Percentiles rank a stretch among this genome's conserved stretches.
These are phyloP conservation scores for Aspergillus tubingensis DNA, from an alignment of 2,329 filamentous ascomycete genomes.

Conservation along the genomic window DNA sequence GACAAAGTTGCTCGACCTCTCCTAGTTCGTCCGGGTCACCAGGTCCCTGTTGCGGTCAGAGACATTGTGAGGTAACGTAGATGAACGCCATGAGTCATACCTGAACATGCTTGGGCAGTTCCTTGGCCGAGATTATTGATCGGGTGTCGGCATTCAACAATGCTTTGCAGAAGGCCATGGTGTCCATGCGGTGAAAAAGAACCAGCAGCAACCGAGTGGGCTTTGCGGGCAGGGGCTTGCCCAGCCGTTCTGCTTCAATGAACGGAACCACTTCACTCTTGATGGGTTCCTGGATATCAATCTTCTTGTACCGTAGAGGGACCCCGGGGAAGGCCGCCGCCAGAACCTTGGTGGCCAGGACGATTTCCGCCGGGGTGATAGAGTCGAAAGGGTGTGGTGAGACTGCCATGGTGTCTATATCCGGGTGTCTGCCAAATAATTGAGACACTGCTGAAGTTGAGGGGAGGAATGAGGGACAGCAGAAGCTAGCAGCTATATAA, in stretches of 20 bases:
- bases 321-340: conserved; percentile 40
- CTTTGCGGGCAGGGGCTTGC: conserved; percentile 50
- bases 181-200: conserved; percentile 48
- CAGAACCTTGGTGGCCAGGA: conserved; percentile 42
- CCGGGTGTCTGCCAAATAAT: background rate
- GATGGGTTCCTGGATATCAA: conserved; percentile 66
- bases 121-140: conserved; percentile 40
- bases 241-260: conserved; percentile 62
- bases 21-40: conserved; percentile 62
- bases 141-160: conserved; percentile 45
- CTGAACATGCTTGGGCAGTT: conserved; percentile 51
- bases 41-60: conserved; percentile 52
- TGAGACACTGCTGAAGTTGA: background rate
- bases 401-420: conserved; percentile 11
- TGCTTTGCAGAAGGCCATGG: conserved; percentile 45
- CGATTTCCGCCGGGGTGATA: conserved; percentile 43
- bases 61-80: background rate
- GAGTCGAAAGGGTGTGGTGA: conserved; percentile 44
- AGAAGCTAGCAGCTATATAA: too few relatives aligned
- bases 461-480: background rate
- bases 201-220: conserved; percentile 57
- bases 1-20: conserved; percentile 58
- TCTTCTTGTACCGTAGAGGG: conserved; percentile 60
- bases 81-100: conserved; percentile 29
- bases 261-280: conserved; percentile 63